Percentiles rank a stretch among this genome's conserved stretches.
Evolutionary conservation across 352 stramenopile species (phyloP).

Genomic region (Aphanomyces euteiches): DNA sequence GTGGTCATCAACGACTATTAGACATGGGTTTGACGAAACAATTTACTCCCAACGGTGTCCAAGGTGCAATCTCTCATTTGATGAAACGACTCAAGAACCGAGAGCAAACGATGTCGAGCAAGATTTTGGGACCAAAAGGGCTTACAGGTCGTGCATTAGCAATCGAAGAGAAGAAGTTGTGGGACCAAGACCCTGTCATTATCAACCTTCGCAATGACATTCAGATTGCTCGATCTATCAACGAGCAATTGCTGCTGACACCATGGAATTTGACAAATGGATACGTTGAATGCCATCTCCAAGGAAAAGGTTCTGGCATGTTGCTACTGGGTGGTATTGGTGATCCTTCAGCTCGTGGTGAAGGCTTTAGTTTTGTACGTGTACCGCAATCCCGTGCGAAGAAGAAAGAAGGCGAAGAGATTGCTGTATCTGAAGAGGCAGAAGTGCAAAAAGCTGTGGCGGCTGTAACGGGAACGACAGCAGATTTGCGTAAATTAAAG

Average conservation of each 20-base stretch:
- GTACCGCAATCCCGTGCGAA: slow-evolving; percentile 72
- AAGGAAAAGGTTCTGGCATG: slow-evolving; percentile 82
- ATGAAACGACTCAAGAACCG: slow-evolving; percentile 63
- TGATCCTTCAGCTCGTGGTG: slow-evolving; percentile 72
- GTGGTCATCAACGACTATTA: slow-evolving; percentile 62
- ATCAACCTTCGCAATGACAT: slow-evolving; percentile 76
- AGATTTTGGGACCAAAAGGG: slow-evolving; percentile 49
- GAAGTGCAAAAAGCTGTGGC: slow-evolving; percentile 75
- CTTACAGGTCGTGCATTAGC: slow-evolving; percentile 54
- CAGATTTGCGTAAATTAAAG: slow-evolving; percentile 80
- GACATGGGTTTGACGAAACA: slow-evolving; percentile 78
- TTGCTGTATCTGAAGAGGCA: slow-evolving; percentile 49
- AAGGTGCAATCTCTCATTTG: slow-evolving; percentile 66
- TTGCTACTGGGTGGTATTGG: slow-evolving; percentile 72
- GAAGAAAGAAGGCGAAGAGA: slow-evolving; percentile 77
- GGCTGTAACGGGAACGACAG: slow-evolving; percentile 74
- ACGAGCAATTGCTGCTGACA: slow-evolving; percentile 70
- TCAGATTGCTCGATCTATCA: slow-evolving; percentile 76
- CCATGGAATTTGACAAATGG: slow-evolving; percentile 84
- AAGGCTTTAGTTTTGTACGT: slow-evolving; percentile 83
- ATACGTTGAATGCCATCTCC: slow-evolving; percentile 81
- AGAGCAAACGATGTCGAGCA: slow-evolving; percentile 50
- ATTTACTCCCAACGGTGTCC: slow-evolving; percentile 68
- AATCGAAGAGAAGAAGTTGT: slow-evolving; percentile 63
- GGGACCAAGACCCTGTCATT: slow-evolving; percentile 61